Evolutionary conservation across 257 asterid species (phyloP), one percentile per base, ranked within the genome.

Genomic region (Solanum etuberosum): DNA sequence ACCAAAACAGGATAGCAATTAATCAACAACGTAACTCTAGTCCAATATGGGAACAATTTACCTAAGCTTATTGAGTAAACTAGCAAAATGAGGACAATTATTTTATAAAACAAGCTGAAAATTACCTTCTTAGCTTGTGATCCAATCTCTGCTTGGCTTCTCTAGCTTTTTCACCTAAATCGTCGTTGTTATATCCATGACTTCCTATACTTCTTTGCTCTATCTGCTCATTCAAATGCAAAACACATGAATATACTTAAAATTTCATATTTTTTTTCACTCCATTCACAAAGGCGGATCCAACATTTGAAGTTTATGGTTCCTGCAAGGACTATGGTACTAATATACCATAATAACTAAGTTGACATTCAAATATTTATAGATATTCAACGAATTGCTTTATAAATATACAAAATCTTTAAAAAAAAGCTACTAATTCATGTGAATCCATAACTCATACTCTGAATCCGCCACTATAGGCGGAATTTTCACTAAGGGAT

Each of bases 101-200:
- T 54, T 16, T 35, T 54, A 54, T 8, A 54, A 7, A 48, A 48
- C 20, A 14, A 48, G 57, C 57, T 48, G 57, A 54, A 54, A 54
- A 54, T 23, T 80, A 80, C 85, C 85, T 80, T 80, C 89, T 91
- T 14, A 94, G 88, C 88, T 87, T 93, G 85, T 88, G 90, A 85
- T 94, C 96, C 87, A 94, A 88, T 87, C 98, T 93, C 78, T 89
- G 90, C 87, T 94, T 90, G 82, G 93, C 93, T 89, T 91, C 93
- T 88, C 89, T 89, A 29, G 89, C 90, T 32, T 83, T 88, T 74
- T 86, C 87, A 31, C 84, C 88, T 5, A 89, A 87, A 86, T 87
- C 84, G 32, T 77, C 81, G 86, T 89, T 88, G 43, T 67, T 37
- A 34, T 87, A 73, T 18, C 85, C 88, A 83, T 72, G 86, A 65